A percentile compares a stretch with the other conserved stretches of the same genome.
Conservation (phyloP, 805 yeast species). For the Kockiozyma suomiensis region DNA sequence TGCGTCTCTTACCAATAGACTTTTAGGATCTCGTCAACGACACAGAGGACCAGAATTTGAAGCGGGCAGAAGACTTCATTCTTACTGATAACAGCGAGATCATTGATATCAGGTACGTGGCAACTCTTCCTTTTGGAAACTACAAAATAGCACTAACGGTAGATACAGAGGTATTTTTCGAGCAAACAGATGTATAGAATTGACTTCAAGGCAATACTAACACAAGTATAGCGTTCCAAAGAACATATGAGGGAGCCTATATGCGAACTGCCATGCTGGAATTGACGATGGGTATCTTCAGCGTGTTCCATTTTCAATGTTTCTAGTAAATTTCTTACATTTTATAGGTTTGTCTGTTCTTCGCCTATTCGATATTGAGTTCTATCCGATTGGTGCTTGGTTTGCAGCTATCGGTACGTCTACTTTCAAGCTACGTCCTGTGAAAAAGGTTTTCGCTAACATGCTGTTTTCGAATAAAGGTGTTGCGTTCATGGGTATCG, state of each 20-base stretch:
- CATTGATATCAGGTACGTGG: conserved; percentile 30
- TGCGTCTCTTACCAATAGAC: too few relatives aligned
- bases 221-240: conserved; percentile 59
- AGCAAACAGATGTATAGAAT: too few relatives aligned
- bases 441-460: background rate
- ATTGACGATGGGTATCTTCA: conserved; percentile 54
- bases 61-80: conserved; percentile 8
- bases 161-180: conserved; percentile 16
- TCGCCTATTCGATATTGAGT: conserved; percentile 30
- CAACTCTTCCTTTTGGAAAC: background rate
- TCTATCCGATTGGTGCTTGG: conserved; percentile 34
- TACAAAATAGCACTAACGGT: conserved; percentile 2
- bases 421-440: background rate
- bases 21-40: conserved; percentile 25
- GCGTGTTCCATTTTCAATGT: background rate
- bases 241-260: conserved; percentile 86
- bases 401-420: conserved; percentile 27
- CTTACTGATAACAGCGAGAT: conserved; percentile 27
- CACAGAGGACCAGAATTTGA: conserved; percentile 10
- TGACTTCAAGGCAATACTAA: background rate
- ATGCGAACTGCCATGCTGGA: conserved; percentile 71
- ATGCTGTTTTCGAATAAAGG: conserved; percentile 9
- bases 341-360: conserved; percentile 26
- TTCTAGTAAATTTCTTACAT: background rate
- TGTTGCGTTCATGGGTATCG: conserved; percentile 24